phyloP scores from a whole-genome alignment of 2,329 filamentous ascomycete genomes.

The Phialemonium atrogriseum region DNA sequence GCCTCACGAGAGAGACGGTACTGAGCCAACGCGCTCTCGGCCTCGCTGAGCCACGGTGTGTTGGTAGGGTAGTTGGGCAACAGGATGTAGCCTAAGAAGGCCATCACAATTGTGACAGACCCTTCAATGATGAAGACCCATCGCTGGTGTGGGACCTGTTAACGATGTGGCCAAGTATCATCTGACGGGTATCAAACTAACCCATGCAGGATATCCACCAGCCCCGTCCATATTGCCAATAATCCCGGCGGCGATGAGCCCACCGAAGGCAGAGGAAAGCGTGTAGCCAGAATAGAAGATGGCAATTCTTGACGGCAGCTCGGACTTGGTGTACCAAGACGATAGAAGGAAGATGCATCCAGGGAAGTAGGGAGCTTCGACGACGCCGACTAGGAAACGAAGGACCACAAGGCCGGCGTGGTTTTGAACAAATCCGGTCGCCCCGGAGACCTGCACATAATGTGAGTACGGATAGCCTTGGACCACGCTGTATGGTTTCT shows the following conservation, averaged over 20 bases:
- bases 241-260: slow-evolving; percentile 1
- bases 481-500: too few species aligned
- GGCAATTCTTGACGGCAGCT: neutral
- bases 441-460: neutral
- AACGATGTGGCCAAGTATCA: neutral
- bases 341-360: slow-evolving; percentile 1
- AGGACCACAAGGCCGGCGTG: neutral
- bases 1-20: neutral
- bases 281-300: slow-evolving; percentile 1
- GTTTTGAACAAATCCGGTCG: slow-evolving; percentile 1
- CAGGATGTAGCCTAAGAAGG: neutral
- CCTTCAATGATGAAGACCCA: slow-evolving; percentile 8
- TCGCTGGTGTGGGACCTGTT: neutral
- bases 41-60: neutral
- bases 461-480: neutral
- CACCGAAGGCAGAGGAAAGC: neutral
- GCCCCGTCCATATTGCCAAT: neutral
- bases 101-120: neutral
- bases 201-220: slow-evolving; percentile 2
- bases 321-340: neutral
- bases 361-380: neutral
- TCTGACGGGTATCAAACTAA: neutral
- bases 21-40: neutral
- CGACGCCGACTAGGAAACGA: neutral
- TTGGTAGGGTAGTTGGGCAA: neutral